Evolutionary conservation across 306 rosid genomes (phyloP), one percentile per base, ranked within the genome.

Genomic region (Citrullus colocynthis): DNA sequence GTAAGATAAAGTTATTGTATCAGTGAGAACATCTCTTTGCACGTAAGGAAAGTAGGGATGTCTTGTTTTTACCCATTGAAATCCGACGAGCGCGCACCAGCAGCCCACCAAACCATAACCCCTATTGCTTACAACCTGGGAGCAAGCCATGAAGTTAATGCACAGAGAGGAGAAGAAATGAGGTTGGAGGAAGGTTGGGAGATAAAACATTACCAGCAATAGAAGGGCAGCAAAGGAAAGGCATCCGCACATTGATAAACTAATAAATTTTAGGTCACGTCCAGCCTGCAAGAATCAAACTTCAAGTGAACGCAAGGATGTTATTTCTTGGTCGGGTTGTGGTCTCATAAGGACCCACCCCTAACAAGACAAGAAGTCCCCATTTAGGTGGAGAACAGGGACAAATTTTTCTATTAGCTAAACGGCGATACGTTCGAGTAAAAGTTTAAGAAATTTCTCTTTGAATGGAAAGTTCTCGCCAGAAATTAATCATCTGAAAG

Each of bases 191-290:
- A 44, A 20, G 21, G 65, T 74, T 34, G 81, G 28, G 74, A 69
- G 15, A 67, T 55, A 10, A 48, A 48, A 34, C 70, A 2, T 73
- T 91, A 94, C 97, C 96, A 39, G 51, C 44, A 90, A 78, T 24
- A 90, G 51, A 59, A 89, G 42, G 80, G 87, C 84, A 65, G 95
- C 96, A 37, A 78, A 57, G 41, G 87, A 85, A 78, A 92, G 84
- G 91, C 97, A 90, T 81, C 93, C 96, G 34, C 80, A 81, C 96
- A 88, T 94, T 77, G 97, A 89, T 65, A 92, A 72, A 81, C 98
- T 92, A 34, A 92, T 76, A 80, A 76, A 90, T 80, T 83, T 87
- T 59, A 92, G 93, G 82, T 94, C 98, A 64, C 98, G 89, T 74
- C 97, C 97, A 74, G 98, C 98, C 98, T 90, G 92, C 79, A 84